Evolutionary conservation across 805 yeast genomes (phyloP), one percentile per base, ranked within the genome.

Genomic region (Candida fluviatilis): DNA sequence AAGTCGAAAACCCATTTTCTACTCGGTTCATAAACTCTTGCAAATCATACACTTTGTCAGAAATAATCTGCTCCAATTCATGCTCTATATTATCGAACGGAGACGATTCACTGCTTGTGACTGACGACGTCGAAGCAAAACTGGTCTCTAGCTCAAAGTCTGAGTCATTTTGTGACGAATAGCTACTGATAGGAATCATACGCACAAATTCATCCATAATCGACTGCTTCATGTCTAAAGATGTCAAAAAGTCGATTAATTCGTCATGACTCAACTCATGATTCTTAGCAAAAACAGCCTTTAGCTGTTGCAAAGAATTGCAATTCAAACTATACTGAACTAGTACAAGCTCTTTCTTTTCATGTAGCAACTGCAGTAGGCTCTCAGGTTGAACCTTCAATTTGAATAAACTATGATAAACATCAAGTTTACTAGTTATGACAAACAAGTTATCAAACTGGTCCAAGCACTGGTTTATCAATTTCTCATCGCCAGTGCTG

Each of bases 41-140:
- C 15, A 58, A 33, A 39, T 60, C 59, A 40, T 56, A 60, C 24
- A 55, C 46, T 40, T 55, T 51, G 32, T 51, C 52, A 25, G 15
- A 16, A 12, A 8, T n/a, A 13, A 17, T 27, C 46, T 40, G 23
- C 47, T 49, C 60, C n/a, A 52, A 49, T 36, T 54, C 58, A 18
- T 49, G 42, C 36, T 51, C 58, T 32, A 56, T 36, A 14, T 42
- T 47, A 12, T 26, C 29, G n/a, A 26, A 26, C 43, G 52, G 18
- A 31, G 31, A 24, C 26, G 48, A 47, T 24, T 57, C 60, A 28
- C 54, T 58, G 33, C 53, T 54, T 17, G 49, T 54, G 28, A 50
- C 55, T 34, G 48, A 45, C 8, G 26, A 33, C 21, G 25, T 12
- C 16, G 24, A 24, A 3, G 40, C 28, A 13, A 33, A 11, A 18